phyloP scores from a whole-genome alignment of 495 filamentous ascomycete species.

The Chaetomium fimeti region DNA sequence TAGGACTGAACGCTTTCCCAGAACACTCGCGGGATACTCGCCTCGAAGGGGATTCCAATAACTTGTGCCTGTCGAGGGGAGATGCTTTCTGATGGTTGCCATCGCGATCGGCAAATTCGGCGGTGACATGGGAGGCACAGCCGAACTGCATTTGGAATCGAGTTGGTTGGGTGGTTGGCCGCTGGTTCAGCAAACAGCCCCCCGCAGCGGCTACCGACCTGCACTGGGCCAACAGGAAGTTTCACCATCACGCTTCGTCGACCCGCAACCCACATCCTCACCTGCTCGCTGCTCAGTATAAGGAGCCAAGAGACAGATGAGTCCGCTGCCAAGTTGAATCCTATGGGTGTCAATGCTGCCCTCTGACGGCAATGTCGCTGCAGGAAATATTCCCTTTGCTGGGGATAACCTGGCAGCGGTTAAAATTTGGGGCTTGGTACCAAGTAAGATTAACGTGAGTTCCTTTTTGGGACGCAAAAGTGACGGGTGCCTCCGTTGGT shows the following conservation, averaged over 20 bases:
- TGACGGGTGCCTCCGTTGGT: not conserved
- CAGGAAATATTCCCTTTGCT: not conserved
- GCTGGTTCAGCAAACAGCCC: constrained; percentile 13
- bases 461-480: not conserved
- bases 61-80: not conserved
- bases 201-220: constrained; percentile 19
- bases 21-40: not conserved
- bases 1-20: not conserved
- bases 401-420: not conserved
- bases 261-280: constrained; percentile 7
- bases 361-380: not conserved
- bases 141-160: constrained; percentile 5
- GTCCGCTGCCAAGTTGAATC: not conserved
- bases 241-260: constrained; percentile 12
- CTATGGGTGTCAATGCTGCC: not conserved
- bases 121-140: constrained; percentile 12
- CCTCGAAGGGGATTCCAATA: not conserved
- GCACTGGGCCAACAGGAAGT: constrained; percentile 20
- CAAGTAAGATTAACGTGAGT: not conserved
- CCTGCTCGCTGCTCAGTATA: not conserved
- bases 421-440: not conserved
- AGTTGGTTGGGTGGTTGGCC: constrained; percentile 10
- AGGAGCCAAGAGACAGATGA: not conserved
- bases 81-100: not conserved
- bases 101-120: constrained; percentile 7